These are phyloP conservation scores for Ophiosphaerella herpotricha DNA, from an alignment of 2,329 filamentous ascomycete species.

Conservation along the genomic window DNA sequence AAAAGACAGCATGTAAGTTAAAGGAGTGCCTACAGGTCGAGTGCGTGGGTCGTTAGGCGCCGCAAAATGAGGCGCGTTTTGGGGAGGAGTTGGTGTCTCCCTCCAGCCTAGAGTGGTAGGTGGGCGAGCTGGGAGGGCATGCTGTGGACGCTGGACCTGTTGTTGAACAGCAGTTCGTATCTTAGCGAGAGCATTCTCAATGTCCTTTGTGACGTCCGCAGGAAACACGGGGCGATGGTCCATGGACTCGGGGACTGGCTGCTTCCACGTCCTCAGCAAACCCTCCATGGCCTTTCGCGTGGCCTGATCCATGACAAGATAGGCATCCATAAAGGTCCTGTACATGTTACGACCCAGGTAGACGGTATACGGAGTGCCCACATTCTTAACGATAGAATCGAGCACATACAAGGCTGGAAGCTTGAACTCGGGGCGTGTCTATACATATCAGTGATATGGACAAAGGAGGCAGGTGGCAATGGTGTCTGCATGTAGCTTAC, in stretches of 20 bases:
- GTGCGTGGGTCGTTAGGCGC: slow-evolving; percentile 41
- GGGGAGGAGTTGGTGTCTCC: slow-evolving; percentile 75
- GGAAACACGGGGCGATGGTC: slow-evolving; percentile 93
- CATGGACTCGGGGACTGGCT: slow-evolving; percentile 90
- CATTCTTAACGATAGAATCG: slow-evolving; percentile 98
- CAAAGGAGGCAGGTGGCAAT: not conserved
- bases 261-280: slow-evolving; percentile 98
- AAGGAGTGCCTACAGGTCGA: slow-evolving; percentile 38
- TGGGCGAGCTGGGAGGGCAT: slow-evolving; percentile 44
- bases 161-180: slow-evolving; percentile 68
- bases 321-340: slow-evolving; percentile 95
- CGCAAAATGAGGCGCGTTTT: slow-evolving; percentile 38
- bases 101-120: slow-evolving; percentile 64
- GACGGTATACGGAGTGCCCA: slow-evolving; percentile 94
- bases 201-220: slow-evolving; percentile 81
- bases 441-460: slow-evolving; percentile 28
- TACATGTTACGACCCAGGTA: slow-evolving; percentile 93
- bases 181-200: slow-evolving; percentile 93
- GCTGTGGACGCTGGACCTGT: slow-evolving; percentile 53
- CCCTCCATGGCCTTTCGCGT: slow-evolving; percentile 93
- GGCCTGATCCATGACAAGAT: slow-evolving; percentile 80
- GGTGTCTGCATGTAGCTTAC: slow-evolving; percentile 62
- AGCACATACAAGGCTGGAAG: slow-evolving; percentile 95
- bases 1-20: not conserved
- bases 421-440: slow-evolving; percentile 89